phyloP scores from a whole-genome alignment of 192 early-diverging fungal genomes.

The Haplosporangium gracile region DNA sequence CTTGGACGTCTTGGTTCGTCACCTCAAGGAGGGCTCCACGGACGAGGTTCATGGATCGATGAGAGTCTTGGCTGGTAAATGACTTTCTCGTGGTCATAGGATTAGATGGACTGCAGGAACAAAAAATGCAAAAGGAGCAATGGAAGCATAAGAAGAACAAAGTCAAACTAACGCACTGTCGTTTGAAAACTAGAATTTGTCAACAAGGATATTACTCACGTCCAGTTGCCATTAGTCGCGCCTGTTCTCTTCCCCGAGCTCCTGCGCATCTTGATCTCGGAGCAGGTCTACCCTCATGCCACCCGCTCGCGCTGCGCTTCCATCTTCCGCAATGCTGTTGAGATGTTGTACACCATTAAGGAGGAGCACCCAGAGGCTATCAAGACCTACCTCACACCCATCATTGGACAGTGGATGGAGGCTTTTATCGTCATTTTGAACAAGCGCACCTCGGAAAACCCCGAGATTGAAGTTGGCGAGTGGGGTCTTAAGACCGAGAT shows the following conservation, averaged over 20 bases:
- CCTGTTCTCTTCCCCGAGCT: conserved; percentile 89
- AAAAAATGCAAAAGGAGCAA: background rate
- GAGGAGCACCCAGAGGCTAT: conserved; percentile 80
- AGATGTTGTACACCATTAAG: conserved; percentile 86
- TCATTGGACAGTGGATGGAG: conserved; percentile 85
- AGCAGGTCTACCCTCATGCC: conserved; percentile 68
- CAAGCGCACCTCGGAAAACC: conserved; percentile 59
- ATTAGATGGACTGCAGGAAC: background rate
- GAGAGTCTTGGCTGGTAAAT: conserved; percentile 77
- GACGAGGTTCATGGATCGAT: conserved; percentile 90
- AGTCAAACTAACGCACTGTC: background rate
- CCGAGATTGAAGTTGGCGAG: conserved; percentile 67
- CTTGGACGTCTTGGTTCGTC: conserved; percentile 78
- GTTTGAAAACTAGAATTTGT: conserved; percentile 76
- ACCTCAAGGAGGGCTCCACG: conserved; percentile 72
- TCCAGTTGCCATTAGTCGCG: conserved; percentile 86
- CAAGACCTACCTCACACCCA: conserved; percentile 77
- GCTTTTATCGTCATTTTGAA: conserved; percentile 76
- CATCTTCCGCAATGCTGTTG: conserved; percentile 88
- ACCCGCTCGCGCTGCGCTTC: conserved; percentile 82
- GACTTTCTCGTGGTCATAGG: background rate
- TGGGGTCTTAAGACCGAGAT: conserved; percentile 80
- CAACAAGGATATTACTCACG: conserved; percentile 86
- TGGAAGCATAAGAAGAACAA: background rate
- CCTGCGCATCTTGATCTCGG: conserved; percentile 77